Base-by-base conservation (phyloP, 139 green algal genomes). In the Coelastrella sp. region DNA sequence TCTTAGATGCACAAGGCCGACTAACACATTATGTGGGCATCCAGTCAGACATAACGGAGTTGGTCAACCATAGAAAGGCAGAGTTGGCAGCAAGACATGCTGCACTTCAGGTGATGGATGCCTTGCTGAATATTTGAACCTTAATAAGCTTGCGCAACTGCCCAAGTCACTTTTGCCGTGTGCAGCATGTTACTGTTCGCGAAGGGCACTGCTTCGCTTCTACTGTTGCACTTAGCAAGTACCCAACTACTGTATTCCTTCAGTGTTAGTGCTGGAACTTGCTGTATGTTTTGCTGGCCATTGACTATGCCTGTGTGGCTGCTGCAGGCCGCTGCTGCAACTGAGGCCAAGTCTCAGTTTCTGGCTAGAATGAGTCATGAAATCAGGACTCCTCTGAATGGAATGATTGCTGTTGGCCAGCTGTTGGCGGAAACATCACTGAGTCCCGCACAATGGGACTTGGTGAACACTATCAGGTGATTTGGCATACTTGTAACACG, bases 311-410 rank as follows among this genome's bases (percentile, higher is more conserved):
- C n/a, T n/a, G n/a, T n/a, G n/a, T n/a, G n/a, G n/a, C n/a, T 57
- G 48, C 23, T 40, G 23, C 68, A 78, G 68, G 68, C 68, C 19
- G 68, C 68, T 60, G 68, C 68, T 3, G 68, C 95, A 45, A 96
- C 90, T 25, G 93, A 98, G 85, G 94, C 96, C 38, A 98, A 98
- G 92, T 90, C 64, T 37, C 92, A 95, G 87, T 99, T 99, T 90
- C 91, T 99, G 51, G 96, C 96, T 15, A 92, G 91, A 69, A 99
- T 99, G 96, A 95, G 89, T 41, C 96, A 99, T 85, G 96, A 99
- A 84, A 98, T 99, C 74, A 90, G 96, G 38, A 99, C 96, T 11
- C 96, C 96, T 1, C 92, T 99, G 30, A 99, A 99, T 81, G 96
- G 96, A 45, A 97, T 99, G 89, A 98, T 99, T 67, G 94, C 94